Conservation (phyloP, 2,329 filamentous ascomycete species). For the Endothia cerciana region DNA sequence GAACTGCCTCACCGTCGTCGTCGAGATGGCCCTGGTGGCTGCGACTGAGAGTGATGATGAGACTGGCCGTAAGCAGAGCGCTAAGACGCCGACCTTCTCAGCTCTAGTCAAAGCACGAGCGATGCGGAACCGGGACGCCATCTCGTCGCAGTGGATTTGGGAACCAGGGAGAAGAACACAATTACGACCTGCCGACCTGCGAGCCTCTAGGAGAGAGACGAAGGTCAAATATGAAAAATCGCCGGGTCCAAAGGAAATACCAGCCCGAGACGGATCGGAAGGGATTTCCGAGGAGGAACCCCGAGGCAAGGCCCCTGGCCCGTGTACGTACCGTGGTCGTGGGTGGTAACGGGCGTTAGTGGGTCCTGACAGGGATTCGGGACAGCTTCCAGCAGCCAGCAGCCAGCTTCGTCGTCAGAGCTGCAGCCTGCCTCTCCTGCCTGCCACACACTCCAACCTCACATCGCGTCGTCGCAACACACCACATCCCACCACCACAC, state of each 20-base stretch:
- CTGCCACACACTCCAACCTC: slow-evolving; percentile 25
- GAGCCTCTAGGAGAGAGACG: background rate
- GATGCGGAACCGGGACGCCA: slow-evolving; percentile 25
- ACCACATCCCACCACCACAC: slow-evolving; percentile 17
- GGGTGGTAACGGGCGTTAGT: background rate
- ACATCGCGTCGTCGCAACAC: slow-evolving; percentile 23
- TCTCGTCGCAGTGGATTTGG: slow-evolving; percentile 17
- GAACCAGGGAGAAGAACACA: background rate
- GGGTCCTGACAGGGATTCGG: slow-evolving; percentile 9
- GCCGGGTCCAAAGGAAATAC: background rate
- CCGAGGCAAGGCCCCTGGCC: background rate
- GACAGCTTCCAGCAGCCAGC: slow-evolving; percentile 9
- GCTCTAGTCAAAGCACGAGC: slow-evolving; percentile 25
- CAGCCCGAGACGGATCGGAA: slow-evolving; percentile 3
- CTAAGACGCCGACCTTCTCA: slow-evolving; percentile 18
- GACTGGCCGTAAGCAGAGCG: slow-evolving; percentile 17
- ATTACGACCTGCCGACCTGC: background rate
- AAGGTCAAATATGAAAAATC: background rate
- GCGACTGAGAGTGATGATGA: slow-evolving; percentile 20
- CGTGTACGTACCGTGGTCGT: background rate
- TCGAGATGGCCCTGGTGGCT: slow-evolving; percentile 32
- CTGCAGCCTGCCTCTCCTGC: slow-evolving; percentile 31
- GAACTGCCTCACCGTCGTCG: slow-evolving; percentile 35
- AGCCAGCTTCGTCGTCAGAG: slow-evolving; percentile 32
- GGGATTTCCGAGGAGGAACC: background rate